Conservation (phyloP, 169 alveolate genomes). For the Cryptosporidium viatorum region DNA sequence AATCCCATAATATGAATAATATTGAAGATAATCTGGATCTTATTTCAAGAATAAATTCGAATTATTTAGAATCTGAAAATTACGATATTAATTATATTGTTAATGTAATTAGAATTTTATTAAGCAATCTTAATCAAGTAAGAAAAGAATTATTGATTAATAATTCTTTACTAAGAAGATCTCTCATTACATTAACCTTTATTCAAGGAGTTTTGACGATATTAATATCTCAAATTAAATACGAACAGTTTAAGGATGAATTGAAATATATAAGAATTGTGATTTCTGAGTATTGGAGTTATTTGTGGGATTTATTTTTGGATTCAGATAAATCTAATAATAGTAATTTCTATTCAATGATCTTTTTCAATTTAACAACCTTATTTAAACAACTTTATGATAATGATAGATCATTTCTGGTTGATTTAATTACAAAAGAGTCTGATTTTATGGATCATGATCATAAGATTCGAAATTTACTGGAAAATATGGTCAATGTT, state of each 20-base stretch:
- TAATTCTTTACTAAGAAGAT: not conserved
- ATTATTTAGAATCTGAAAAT: not conserved
- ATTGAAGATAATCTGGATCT: not conserved
- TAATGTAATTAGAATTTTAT: not conserved
- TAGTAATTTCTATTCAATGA: slow-evolving; percentile 1
- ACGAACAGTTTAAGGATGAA: not conserved
- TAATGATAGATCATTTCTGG: not conserved
- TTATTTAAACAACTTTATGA: not conserved
- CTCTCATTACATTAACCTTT: not conserved
- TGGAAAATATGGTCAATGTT: slow-evolving; percentile 51
- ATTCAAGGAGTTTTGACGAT: slow-evolving; percentile 16
- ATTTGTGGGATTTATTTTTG: slow-evolving; percentile 23
- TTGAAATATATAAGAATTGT: not conserved
- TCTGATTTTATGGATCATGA: not conserved
- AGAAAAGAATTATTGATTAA: not conserved
- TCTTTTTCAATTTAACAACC: not conserved
- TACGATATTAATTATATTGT: too few relatives aligned
- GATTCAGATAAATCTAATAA: not conserved
- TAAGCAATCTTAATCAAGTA: not conserved
- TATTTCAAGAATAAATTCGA: not conserved
- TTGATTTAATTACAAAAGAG: not conserved
- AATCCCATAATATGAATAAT: not conserved
- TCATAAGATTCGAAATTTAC: not conserved
- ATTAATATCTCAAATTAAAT: not conserved
- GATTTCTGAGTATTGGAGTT: slow-evolving; percentile 21